phyloP scores from a whole-genome alignment of 2,329 filamentous ascomycete genomes.

The Colletotrichum somersetense region DNA sequence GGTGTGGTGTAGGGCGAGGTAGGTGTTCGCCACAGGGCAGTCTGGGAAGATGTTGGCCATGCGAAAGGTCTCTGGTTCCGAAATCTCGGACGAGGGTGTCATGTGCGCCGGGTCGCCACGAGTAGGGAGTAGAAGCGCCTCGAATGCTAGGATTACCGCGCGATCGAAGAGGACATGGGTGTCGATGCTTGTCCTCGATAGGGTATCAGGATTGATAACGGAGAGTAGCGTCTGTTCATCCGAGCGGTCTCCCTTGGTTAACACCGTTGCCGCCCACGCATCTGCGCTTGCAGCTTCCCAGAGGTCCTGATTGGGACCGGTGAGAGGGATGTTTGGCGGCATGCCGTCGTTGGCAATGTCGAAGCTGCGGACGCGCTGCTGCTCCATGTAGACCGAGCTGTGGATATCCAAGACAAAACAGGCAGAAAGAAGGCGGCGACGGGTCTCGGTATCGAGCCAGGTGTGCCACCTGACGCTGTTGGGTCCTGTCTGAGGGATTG shows the following conservation, averaged over 20 bases:
- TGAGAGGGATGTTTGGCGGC: conserved; percentile 59
- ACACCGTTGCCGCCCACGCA: conserved; percentile 59
- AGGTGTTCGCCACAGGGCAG: conserved; percentile 63
- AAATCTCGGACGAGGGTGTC: conserved; percentile 44
- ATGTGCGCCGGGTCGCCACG: conserved; percentile 48
- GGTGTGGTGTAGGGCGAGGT: conserved; percentile 69
- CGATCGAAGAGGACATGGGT: conserved; percentile 55
- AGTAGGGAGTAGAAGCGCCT: conserved; percentile 54
- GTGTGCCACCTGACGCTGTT: conserved; percentile 59
- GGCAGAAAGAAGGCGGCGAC: conserved; percentile 65
- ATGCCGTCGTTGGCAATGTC: conserved; percentile 52
- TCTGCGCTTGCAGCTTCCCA: conserved; percentile 63
- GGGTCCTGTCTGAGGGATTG: conserved; percentile 44
- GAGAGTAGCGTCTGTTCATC: conserved; percentile 30
- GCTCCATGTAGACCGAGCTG: conserved; percentile 67
- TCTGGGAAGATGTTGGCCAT: conserved; percentile 59
- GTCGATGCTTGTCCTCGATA: conserved; percentile 54
- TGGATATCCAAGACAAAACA: conserved; percentile 71
- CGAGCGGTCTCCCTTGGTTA: conserved; percentile 42
- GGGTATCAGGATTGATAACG: conserved; percentile 47
- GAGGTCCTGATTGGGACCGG: conserved; percentile 57
- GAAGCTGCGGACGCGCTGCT: conserved; percentile 53
- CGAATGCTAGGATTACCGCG: conserved; percentile 55
- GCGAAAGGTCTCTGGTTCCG: conserved; percentile 45
- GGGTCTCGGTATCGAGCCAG: conserved; percentile 67